These are phyloP conservation scores for Dendrocalamus latiflorus DNA, from an alignment of 202 grass and related monocot genomes.

Conservation along the genomic window DNA sequence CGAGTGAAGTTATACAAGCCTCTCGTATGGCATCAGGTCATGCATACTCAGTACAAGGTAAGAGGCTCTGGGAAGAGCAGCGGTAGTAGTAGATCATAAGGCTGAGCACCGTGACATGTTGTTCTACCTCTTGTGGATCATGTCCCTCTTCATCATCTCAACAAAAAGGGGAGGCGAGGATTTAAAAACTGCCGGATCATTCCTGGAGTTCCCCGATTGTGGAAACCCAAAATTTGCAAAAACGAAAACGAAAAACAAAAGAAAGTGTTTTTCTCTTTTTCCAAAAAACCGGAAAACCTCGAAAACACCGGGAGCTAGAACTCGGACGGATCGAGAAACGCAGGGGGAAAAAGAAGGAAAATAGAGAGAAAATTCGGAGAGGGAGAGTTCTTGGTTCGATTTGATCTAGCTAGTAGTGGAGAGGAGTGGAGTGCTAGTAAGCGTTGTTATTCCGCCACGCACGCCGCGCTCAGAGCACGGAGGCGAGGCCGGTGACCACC, in stretches of 20 bases:
- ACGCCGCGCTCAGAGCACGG: constrained; percentile 40
- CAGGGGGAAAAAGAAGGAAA: not conserved
- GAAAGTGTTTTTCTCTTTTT: not conserved
- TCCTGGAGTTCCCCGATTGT: constrained; percentile 9
- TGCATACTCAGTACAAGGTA: too few relatives aligned
- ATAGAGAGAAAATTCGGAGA: not conserved
- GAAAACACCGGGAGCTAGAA: constrained; percentile 20
- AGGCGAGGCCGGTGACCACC: constrained; percentile 53
- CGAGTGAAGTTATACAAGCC: too few relatives aligned
- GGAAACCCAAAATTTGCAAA: not conserved
- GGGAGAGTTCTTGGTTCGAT: not conserved
- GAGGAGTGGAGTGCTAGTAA: not conserved
- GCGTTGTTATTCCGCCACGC: not conserved
- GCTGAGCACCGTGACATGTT: too few relatives aligned
- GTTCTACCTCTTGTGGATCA: too few relatives aligned
- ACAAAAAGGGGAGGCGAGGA: not conserved
- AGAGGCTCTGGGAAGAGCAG: too few relatives aligned
- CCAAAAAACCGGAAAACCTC: constrained; percentile 6
- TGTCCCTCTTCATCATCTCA: too few relatives aligned
- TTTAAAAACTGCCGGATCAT: not conserved
- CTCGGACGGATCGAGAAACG: constrained; percentile 25
- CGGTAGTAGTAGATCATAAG: too few relatives aligned
- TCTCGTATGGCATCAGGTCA: too few relatives aligned
- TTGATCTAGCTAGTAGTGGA: not conserved
- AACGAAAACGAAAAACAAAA: not conserved